Evolutionary conservation across 805 yeast species (phyloP).

Genomic region (Wickerhamomyces queroliae): DNA sequence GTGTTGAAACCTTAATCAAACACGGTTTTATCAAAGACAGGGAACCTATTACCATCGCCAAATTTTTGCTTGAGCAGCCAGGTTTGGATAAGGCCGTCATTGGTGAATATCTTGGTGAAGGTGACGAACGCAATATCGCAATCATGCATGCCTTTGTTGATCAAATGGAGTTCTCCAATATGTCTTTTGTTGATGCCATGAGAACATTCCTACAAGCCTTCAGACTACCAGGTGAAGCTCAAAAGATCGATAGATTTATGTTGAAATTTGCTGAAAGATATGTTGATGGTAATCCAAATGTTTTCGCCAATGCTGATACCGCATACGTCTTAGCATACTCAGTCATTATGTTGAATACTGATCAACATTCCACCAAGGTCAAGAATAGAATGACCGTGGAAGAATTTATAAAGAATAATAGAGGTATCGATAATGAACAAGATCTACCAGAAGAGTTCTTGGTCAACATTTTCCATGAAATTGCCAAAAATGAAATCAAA

Average conservation of each 20-base stretch:
- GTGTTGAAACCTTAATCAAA: conserved; percentile 55
- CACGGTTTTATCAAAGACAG: conserved; percentile 58
- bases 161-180: conserved; percentile 65
- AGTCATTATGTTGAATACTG: conserved; percentile 89
- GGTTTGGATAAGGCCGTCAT: conserved; percentile 77
- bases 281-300: conserved; percentile 80
- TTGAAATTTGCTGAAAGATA: conserved; percentile 93
- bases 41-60: conserved; percentile 66
- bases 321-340: conserved; percentile 92
- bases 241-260: conserved; percentile 95
- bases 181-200: conserved; percentile 79
- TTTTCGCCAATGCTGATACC: conserved; percentile 88
- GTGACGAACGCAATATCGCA: conserved; percentile 67
- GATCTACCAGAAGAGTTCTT: conserved; percentile 75
- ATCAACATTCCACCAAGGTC: conserved; percentile 84
- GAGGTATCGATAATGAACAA: conserved; percentile 88
- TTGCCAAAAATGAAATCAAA: conserved; percentile 79
- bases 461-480: conserved; percentile 68
- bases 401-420: conserved; percentile 79
- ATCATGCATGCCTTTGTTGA: conserved; percentile 95
- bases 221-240: conserved; percentile 97
- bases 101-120: conserved; percentile 93
- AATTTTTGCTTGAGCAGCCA: conserved; percentile 64
- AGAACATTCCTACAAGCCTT: conserved; percentile 80
- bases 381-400: conserved; percentile 83